Base-by-base conservation (phyloP, 108 stramenopile species). In the Conticribra guillardii region DNA sequence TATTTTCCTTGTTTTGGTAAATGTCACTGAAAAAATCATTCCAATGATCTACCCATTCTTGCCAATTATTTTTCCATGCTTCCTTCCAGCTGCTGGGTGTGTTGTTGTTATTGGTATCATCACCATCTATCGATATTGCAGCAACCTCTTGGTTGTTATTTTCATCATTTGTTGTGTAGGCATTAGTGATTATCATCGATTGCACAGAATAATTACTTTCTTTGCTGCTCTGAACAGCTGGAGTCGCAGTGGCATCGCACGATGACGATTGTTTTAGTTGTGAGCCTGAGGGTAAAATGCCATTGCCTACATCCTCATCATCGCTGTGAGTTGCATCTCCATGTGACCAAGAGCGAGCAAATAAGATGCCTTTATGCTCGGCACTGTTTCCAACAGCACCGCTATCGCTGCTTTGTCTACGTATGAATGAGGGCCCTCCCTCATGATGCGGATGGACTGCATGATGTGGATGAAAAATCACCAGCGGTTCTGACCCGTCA, bases 11-110 rank as follows among this genome's bases (percentile, higher is more conserved):
- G 55, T 89, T 87, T 60, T 64, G 62, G 31, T 69, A 70, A 64
- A 92, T 89, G 53, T 91, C 91, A 15, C 72, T 51, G 84, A 88
- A 92, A 33, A 79, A 58, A 57, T 83, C 64, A 26, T 57, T 46
- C 51, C 85, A 71, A 69, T 86, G 79, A 17, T 54, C 73, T 47
- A 61, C 34, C 23, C 92, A 73, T 64, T 95, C 94, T 51, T 66
- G 33, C 32, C 64, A 61, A 31, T 86, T 82, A 53, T 76, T 81
- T 8, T 60, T 22, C 49, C 70, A 83, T 16, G 93, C 89, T 14
- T 85, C 88, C 4, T 32, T 54, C 91, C 88, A 90, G 67, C 80
- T 85, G 55, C 48, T 63, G 0, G 90, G 84, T 41, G 37, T 9
- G 21, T 52, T 64, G 60, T 17, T 29, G 18, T 21, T 53, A 11